Evolutionary conservation across 148 eudicot genomes (phyloP), one percentile per base, ranked within the genome.

Genomic region (Rhododendron williamsianum): DNA sequence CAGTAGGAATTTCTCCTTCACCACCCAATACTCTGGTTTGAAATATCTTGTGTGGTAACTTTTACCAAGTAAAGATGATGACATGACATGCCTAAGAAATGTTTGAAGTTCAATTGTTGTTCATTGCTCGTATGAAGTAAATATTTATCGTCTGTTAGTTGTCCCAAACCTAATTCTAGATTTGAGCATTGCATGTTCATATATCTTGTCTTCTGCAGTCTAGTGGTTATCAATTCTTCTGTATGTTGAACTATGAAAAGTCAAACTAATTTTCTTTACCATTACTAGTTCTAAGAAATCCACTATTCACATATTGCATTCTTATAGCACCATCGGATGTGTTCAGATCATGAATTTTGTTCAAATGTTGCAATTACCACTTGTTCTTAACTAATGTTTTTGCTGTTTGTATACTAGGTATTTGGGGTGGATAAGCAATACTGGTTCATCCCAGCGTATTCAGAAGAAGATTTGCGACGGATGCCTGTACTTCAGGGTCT

Each of bases 401-500:
- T 65, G 15, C 83, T 73, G 51, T 18, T 79, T 36, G 5, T 45
- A 33, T 38, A 76, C 81, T 87, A 96, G 99, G 99, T 96, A 46
- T 96, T 96, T 83, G 99, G 99, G 74, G 89, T 82, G 83, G 99
- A 95, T 82, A 93, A 82, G 82, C 87, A 84, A 41, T 91, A 93
- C 85, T 96, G 99, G 99, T 89, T 96, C 84, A 88, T 96, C 76
- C 99, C 99, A 16, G 88, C 91, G 78, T 96, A 96, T 89, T 88
- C 96, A 3, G 98, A 95, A 73, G 99, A 96, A 87, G 99, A 96
- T 86, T 23, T 93, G 83, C 90, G 98, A 83, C 87, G 92, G 83
- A 94, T 93, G 90, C 98, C 99, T n/a, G 95, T 92, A 52, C 99
- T 96, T 84, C 96, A 96, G 85, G 99, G 99, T 81, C 91, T 96